Evolutionary conservation across 2,329 filamentous ascomycete genomes (phyloP).

Genomic region (Thermochaetoides dissita): DNA sequence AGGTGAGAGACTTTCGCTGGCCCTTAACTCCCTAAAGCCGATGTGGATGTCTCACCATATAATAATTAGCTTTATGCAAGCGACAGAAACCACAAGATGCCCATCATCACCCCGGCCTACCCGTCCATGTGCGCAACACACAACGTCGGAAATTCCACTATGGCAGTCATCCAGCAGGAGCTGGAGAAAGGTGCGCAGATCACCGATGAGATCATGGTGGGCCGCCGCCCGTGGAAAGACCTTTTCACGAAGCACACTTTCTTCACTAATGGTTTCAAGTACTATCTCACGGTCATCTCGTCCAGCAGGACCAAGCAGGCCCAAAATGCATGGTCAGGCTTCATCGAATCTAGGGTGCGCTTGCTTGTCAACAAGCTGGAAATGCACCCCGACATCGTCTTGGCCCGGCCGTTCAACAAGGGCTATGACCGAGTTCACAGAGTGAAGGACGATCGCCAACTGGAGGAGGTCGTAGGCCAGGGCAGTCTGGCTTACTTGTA

Average conservation of each 20-base stretch:
- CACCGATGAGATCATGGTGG: constrained; percentile 63
- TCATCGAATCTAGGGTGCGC: constrained; percentile 86
- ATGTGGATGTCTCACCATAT: constrained; percentile 15
- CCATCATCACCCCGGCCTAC: constrained; percentile 93
- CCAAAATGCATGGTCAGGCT: constrained; percentile 76
- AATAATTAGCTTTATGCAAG: constrained; percentile 53
- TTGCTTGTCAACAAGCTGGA: constrained; percentile 75
- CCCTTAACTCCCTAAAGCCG: background rate
- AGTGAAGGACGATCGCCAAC: constrained; percentile 41
- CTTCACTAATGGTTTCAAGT: constrained; percentile 86
- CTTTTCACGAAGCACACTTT: constrained; percentile 84
- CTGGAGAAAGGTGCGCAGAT: constrained; percentile 65
- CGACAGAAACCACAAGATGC: constrained; percentile 85
- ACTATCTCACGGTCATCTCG: constrained; percentile 80
- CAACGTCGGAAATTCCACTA: constrained; percentile 79
- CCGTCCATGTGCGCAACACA: constrained; percentile 97
- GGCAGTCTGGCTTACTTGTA: constrained; percentile 35
- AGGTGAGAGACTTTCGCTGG: constrained; percentile 34
- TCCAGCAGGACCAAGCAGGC: constrained; percentile 72
- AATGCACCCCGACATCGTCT: constrained; percentile 59
- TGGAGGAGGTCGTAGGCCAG: constrained; percentile 40
- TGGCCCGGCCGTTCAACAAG: constrained; percentile 87
- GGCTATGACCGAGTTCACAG: constrained; percentile 73
- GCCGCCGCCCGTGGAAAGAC: constrained; percentile 69
- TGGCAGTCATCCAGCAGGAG: constrained; percentile 70